A percentile compares a stretch with the other conserved stretches of the same genome.
These are phyloP conservation scores for Phaeosphaeria sp. DNA, from an alignment of 2,329 filamentous ascomycete genomes.

Conservation along the genomic window DNA sequence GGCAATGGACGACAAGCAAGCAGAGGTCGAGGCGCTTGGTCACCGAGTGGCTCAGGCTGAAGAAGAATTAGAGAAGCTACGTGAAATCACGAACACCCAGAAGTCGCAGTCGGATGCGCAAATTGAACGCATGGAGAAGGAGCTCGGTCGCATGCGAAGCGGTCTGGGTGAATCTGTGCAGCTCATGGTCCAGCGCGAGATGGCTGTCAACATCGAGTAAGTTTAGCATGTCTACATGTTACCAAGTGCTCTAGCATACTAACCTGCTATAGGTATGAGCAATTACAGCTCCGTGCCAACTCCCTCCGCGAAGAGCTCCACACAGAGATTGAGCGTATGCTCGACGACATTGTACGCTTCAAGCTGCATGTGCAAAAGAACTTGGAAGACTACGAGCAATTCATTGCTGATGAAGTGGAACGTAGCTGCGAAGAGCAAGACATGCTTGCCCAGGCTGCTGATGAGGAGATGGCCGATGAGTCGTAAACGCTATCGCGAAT, in stretches of 20 bases:
- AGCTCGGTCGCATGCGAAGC: slow-evolving; percentile 89
- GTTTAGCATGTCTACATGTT: slow-evolving; percentile 41
- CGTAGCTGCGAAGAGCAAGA: slow-evolving; percentile 60
- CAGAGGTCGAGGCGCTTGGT: slow-evolving; percentile 89
- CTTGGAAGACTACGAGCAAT: slow-evolving; percentile 91
- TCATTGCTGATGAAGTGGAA: slow-evolving; percentile 93
- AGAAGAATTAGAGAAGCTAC: slow-evolving; percentile 92
- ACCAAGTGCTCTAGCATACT: slow-evolving; percentile 2
- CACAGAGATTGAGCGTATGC: slow-evolving; percentile 92
- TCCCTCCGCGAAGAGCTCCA: slow-evolving; percentile 95
- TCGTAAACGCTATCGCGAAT: slow-evolving; percentile 4
- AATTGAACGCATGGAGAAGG: slow-evolving; percentile 99
- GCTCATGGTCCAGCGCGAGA: slow-evolving; percentile 91
- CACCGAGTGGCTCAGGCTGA: slow-evolving; percentile 87
- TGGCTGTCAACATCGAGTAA: slow-evolving; percentile 95
- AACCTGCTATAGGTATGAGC: slow-evolving; percentile 73
- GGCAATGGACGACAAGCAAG: slow-evolving; percentile 92
- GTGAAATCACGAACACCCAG: slow-evolving; percentile 84
- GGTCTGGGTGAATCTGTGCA: slow-evolving; percentile 86
- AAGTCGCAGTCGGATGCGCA: slow-evolving; percentile 89
- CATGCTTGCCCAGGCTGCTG: slow-evolving; percentile 33
- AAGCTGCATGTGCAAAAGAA: slow-evolving; percentile 96
- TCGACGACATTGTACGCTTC: slow-evolving; percentile 98
- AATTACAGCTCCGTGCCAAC: slow-evolving; percentile 83
- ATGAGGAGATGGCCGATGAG: slow-evolving; percentile 38